These are phyloP conservation scores for Plenodomus tracheiphilus DNA, from an alignment of 2,329 filamentous ascomycete species.

Conservation along the genomic window DNA sequence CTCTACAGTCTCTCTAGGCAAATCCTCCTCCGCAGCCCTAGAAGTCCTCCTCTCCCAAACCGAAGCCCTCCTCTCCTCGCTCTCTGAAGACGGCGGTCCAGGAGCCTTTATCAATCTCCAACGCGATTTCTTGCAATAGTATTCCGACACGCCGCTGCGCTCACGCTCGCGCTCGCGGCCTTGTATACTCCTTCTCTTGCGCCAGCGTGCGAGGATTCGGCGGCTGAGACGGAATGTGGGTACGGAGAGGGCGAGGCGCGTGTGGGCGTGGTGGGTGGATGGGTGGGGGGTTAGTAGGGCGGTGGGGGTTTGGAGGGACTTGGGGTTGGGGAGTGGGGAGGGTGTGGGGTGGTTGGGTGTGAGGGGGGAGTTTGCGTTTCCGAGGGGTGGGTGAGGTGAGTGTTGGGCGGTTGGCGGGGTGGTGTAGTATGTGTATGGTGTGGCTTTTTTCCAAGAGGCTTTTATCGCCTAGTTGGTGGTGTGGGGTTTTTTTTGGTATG, in stretches of 20 bases:
- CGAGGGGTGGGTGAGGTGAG: neutral
- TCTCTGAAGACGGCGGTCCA: slow-evolving; percentile 76
- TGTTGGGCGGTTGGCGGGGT: no score
- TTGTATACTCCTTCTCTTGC: neutral
- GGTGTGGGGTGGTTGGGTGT: neutral
- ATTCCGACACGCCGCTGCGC: neutral
- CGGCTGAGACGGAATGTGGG: neutral
- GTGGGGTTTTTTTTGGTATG: no score
- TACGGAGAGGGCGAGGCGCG: neutral
- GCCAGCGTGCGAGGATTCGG: neutral
- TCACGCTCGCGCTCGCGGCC: neutral
- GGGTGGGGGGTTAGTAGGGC: slow-evolving; percentile 3
- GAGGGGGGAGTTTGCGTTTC: neutral
- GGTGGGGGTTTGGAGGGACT: neutral
- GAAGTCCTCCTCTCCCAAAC: slow-evolving; percentile 88
- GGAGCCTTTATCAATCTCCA: slow-evolving; percentile 78
- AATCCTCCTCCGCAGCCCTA: slow-evolving; percentile 82
- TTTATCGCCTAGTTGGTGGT: no score
- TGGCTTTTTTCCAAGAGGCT: no score
- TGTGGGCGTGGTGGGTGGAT: slow-evolving; percentile 1
- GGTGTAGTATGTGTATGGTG: no score
- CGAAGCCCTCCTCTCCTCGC: slow-evolving; percentile 78
- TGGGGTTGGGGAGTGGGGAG: slow-evolving; percentile 1
- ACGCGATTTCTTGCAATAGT: slow-evolving; percentile 39
- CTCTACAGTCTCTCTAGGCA: slow-evolving; percentile 77